Conservation (phyloP, 306 rosid genomes). For the Gastrolobium villosum region DNA sequence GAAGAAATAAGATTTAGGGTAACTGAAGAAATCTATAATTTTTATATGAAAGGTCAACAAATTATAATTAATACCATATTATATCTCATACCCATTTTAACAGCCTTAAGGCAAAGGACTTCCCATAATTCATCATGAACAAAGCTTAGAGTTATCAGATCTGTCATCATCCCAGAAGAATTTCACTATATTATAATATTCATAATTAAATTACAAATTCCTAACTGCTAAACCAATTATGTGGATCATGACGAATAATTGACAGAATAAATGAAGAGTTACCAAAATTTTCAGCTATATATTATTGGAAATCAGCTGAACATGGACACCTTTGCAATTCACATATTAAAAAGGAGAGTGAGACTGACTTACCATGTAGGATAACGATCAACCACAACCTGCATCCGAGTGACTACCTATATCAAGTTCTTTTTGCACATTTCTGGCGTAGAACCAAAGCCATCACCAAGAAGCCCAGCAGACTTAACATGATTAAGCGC, state of each 20-base stretch:
- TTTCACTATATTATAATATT: neutral
- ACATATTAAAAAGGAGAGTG: constrained; percentile 6
- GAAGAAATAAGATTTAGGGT: neutral
- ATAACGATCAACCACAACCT: constrained; percentile 89
- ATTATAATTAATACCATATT: constrained; percentile 4
- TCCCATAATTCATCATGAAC: neutral
- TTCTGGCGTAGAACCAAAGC: constrained; percentile 97
- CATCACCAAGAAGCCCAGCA: constrained; percentile 96
- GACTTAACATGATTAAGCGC: constrained; percentile 97
- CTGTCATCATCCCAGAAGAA: constrained; percentile 12
- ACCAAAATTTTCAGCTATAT: neutral
- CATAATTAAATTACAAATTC: constrained; percentile 20
- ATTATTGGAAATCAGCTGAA: constrained; percentile 4
- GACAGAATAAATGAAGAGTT: constrained; percentile 1
- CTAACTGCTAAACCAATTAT: constrained; percentile 7
- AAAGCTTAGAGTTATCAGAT: constrained; percentile 1
- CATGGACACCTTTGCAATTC: neutral
- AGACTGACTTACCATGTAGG: constrained; percentile 82
- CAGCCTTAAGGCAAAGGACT: neutral
- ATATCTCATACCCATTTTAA: constrained; percentile 1
- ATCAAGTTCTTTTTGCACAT: constrained; percentile 92
- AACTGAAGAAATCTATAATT: neutral
- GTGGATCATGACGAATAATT: constrained; percentile 12
- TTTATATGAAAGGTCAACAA: neutral
- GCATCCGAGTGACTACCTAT: constrained; percentile 96